Evolutionary conservation across 805 yeast species (phyloP).

Genomic region (Metschnikowia rubicola): DNA sequence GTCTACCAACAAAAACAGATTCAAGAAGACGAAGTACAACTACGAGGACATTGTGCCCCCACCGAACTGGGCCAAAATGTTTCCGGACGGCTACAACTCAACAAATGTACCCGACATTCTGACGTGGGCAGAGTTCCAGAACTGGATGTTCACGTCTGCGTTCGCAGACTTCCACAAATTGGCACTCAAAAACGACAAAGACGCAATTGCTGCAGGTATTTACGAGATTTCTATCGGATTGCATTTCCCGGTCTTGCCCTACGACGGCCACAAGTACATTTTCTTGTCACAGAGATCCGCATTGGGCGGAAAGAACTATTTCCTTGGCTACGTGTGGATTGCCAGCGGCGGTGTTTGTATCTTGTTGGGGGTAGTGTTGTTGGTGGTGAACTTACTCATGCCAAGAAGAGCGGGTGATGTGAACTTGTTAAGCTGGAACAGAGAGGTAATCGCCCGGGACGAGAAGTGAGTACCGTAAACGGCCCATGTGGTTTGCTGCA

Average conservation of each 20-base stretch:
- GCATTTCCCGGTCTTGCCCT: constrained; percentile 75
- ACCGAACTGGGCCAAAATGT: constrained; percentile 43
- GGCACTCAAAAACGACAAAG: constrained; percentile 59
- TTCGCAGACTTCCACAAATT: constrained; percentile 44
- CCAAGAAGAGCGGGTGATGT: constrained; percentile 75
- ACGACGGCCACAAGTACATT: constrained; percentile 62
- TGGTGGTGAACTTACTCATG: constrained; percentile 52
- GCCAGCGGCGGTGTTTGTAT: constrained; percentile 72
- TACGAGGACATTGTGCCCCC: constrained; percentile 41
- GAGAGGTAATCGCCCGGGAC: constrained; percentile 26
- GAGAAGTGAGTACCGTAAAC: constrained; percentile 7
- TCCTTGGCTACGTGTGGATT: constrained; percentile 71
- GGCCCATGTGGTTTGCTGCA: too few relatives aligned
- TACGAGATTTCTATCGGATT: constrained; percentile 66
- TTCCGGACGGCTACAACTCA: constrained; percentile 41
- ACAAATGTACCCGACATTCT: constrained; percentile 43
- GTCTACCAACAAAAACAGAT: constrained; percentile 36
- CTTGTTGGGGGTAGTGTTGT: constrained; percentile 49
- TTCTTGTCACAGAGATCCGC: constrained; percentile 68
- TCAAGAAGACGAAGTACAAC: constrained; percentile 40
- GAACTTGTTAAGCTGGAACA: constrained; percentile 71
- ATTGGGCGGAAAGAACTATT: constrained; percentile 72
- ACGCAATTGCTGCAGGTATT: constrained; percentile 50
- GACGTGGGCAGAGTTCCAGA: constrained; percentile 43
- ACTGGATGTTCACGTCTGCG: constrained; percentile 45